Evolutionary conservation across 257 asterid species (phyloP).

Genomic region (Ehretia macrophylla): DNA sequence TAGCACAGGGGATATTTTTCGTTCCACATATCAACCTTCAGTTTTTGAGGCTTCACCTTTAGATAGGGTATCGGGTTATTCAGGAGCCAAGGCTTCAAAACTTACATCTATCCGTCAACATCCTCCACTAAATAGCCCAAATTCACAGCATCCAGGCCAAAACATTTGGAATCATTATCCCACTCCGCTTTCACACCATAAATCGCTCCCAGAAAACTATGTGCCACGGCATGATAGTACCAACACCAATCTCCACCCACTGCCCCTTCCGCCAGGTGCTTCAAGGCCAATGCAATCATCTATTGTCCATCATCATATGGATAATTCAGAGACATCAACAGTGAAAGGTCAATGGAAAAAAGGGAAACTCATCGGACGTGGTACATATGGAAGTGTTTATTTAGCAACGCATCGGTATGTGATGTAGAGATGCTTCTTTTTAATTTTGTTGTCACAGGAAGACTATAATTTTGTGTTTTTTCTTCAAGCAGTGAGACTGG

Average conservation of each 20-base stretch:
- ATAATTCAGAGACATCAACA: conserved; percentile 34
- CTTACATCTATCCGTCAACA: conserved; percentile 29
- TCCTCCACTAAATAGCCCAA: conserved; percentile 53
- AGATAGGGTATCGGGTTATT: conserved; percentile 29
- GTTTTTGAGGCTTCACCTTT: conserved; percentile 21
- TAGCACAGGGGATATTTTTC: conserved; percentile 43
- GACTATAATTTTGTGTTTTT: conserved; percentile 4
- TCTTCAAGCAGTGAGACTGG: conserved; percentile 70
- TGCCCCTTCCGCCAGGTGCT: conserved; percentile 74
- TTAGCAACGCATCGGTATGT: conserved; percentile 71
- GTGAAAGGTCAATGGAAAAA: conserved; percentile 71
- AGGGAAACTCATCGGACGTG: conserved; percentile 75
- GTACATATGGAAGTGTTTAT: conserved; percentile 85
- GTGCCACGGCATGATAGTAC: conserved; percentile 28
- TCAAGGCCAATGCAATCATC: conserved; percentile 38
- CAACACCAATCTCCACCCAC: conserved; percentile 43
- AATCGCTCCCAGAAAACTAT: conserved; percentile 38
- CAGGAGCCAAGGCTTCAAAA: conserved; percentile 22
- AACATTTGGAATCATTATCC: conserved; percentile 19
- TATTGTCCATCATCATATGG: conserved; percentile 30
- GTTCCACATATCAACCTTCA: conserved; percentile 28
- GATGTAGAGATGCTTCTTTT: conserved; percentile 1
- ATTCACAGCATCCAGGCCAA: conserved; percentile 20
- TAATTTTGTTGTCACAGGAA: conserved; percentile 7
- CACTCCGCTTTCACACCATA: conserved; percentile 23